phyloP scores from a whole-genome alignment of 352 stramenopile species.

The Phytophthora citricola region DNA sequence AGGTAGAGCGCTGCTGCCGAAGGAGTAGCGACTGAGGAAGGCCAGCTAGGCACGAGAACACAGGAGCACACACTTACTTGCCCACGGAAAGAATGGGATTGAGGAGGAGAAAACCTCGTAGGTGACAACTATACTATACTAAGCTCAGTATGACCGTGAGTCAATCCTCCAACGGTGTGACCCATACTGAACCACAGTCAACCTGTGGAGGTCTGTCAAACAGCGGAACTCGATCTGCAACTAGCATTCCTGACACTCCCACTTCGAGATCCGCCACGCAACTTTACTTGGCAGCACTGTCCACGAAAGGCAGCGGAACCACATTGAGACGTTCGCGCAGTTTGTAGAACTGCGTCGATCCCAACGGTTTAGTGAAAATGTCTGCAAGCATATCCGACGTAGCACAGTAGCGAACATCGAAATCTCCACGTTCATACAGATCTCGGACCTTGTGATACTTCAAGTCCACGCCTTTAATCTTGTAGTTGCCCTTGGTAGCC shows the following conservation, averaged over 20 bases:
- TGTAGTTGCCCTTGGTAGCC: slow-evolving; percentile 26
- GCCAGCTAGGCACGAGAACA: no score
- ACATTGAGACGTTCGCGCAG: slow-evolving; percentile 4
- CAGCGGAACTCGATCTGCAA: no score
- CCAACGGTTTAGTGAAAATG: slow-evolving; percentile 18
- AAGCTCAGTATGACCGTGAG: no score
- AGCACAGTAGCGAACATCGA: slow-evolving; percentile 14
- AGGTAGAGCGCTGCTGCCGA: no score
- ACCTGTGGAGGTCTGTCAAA: no score
- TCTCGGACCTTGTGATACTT: slow-evolving; percentile 17
- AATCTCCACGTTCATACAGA: slow-evolving; percentile 11
- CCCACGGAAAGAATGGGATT: no score
- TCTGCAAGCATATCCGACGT: slow-evolving; percentile 20
- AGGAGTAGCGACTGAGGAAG: no score
- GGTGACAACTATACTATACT: no score
- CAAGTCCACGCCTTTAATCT: slow-evolving; percentile 11
- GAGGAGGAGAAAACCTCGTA: no score
- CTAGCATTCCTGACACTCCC: slow-evolving; percentile 4
- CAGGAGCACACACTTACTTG: no score
- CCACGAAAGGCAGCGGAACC: slow-evolving; percentile 1
- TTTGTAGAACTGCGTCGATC: slow-evolving; percentile 9
- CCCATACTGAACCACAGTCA: no score
- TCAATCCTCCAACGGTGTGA: no score
- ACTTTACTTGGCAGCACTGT: slow-evolving; percentile 1
- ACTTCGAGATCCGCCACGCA: slow-evolving; percentile 5